Conservation (phyloP, 2,329 filamentous ascomycete species). For the Cladosporium sp. region DNA sequence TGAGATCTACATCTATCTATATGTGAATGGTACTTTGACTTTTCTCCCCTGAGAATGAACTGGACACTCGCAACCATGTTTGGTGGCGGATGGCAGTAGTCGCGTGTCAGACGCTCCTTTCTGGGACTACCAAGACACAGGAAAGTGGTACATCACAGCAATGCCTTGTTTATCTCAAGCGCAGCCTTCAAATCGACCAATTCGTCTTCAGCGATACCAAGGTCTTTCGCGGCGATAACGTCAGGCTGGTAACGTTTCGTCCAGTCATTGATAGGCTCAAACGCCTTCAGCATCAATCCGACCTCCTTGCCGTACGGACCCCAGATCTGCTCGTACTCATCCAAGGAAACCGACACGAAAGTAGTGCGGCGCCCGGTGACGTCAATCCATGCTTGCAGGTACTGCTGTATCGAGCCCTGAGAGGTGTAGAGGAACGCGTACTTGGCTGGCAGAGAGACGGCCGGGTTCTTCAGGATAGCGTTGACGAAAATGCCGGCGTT, state of each 20-base stretch:
- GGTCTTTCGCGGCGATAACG: conserved; percentile 10
- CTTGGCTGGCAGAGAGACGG: conserved; percentile 8
- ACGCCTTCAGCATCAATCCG: conserved; percentile 9
- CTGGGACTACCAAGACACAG: no score
- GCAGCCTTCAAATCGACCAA: conserved; percentile 9
- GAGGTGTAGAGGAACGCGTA: conserved; percentile 12
- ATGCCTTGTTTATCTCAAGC: conserved; percentile 11
- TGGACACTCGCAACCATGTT: no score
- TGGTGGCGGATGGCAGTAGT: no score
- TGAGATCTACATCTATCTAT: no score
- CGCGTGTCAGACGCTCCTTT: no score
- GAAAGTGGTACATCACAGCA: background rate
- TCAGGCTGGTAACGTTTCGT: background rate
- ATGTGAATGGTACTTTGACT: no score
- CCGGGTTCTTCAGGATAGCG: conserved; percentile 13
- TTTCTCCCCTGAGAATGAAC: no score
- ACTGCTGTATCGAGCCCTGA: conserved; percentile 7
- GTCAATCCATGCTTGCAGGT: conserved; percentile 11
- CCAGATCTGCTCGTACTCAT: conserved; percentile 12
- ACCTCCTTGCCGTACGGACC: conserved; percentile 10
- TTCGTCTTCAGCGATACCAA: conserved; percentile 1
- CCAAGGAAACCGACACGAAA: background rate
- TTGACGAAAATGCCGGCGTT: conserved; percentile 13
- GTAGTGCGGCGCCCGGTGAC: conserved; percentile 11
- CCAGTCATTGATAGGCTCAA: conserved; percentile 7